Evolutionary conservation across 2,329 filamentous ascomycete genomes (phyloP).

Genomic region (Venturia carpophila): DNA sequence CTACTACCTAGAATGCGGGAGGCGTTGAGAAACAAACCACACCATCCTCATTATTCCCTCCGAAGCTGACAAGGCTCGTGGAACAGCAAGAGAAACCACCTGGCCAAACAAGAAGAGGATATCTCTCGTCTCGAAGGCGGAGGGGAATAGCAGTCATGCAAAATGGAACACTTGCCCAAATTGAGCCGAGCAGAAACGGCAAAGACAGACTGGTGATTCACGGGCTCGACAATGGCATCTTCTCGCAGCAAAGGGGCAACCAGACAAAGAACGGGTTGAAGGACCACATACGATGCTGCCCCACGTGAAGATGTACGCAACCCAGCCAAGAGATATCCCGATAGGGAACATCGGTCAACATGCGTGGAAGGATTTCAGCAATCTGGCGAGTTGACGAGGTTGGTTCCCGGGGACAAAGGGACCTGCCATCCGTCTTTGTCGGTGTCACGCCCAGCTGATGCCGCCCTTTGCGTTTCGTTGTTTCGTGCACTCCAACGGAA

Average conservation of each 20-base stretch:
- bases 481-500: constrained; percentile 38
- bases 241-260: constrained; percentile 50
- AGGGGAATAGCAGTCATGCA: too few species aligned
- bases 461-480: constrained; percentile 38
- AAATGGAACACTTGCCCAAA: too few species aligned
- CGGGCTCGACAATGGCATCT: too few species aligned
- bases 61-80: too few species aligned
- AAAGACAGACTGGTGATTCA: too few species aligned
- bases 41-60: too few species aligned
- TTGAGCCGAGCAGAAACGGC: too few species aligned
- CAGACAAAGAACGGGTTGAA: constrained; percentile 57
- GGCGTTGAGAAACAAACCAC: too few species aligned
- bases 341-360: constrained; percentile 44
- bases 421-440: constrained; percentile 21
- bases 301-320: constrained; percentile 47
- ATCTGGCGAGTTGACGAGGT: constrained; percentile 31
- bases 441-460: constrained; percentile 25
- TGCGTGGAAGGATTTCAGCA: constrained; percentile 36
- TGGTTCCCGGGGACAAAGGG: constrained; percentile 27
- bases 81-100: too few species aligned
- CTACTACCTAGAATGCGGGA: too few species aligned
- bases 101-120: too few species aligned
- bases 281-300: constrained; percentile 41
- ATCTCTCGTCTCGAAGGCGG: too few species aligned
- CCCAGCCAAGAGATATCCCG: constrained; percentile 52